phyloP scores from a whole-genome alignment of 768 basidiomycete genomes.

The Macrolepiota dolichaula region DNA sequence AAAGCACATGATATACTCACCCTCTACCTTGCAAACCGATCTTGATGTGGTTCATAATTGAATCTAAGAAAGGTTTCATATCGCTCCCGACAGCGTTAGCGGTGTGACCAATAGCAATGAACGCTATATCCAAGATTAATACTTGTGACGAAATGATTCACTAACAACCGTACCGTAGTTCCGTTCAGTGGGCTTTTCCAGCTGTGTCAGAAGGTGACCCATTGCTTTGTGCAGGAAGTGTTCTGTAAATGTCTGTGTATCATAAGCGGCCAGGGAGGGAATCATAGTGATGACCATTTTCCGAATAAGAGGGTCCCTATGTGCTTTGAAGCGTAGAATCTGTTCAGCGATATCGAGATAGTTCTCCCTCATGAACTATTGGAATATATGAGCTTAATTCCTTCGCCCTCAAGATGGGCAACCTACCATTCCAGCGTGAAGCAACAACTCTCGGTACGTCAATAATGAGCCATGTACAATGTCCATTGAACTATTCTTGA shows the following conservation, averaged over 20 bases:
- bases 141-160: not conserved
- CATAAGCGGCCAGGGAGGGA: conserved; percentile 91
- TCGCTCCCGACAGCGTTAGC: conserved; percentile 89
- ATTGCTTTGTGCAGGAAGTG: conserved; percentile 92
- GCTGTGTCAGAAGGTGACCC: conserved; percentile 83
- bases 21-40: conserved; percentile 84
- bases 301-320: conserved; percentile 83
- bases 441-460: conserved; percentile 85
- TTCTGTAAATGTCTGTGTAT: conserved; percentile 87
- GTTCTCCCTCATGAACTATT: conserved; percentile 82
- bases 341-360: conserved; percentile 88
- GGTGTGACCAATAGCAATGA: conserved; percentile 94
- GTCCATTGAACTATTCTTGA: conserved; percentile 80
- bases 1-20: conserved; percentile 34
- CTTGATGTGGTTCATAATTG: conserved; percentile 87
- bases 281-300: conserved; percentile 96
- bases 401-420: not conserved
- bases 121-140: conserved; percentile 50
- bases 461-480: conserved; percentile 90
- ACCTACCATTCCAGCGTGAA: conserved; percentile 92
- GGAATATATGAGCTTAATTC: not conserved
- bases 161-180: conserved; percentile 64
- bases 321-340: conserved; percentile 83
- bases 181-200: conserved; percentile 87
- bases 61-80: conserved; percentile 94